Conservation (phyloP, 192 early-diverging fungal genomes). For the Backusella liffmaniae region DNA sequence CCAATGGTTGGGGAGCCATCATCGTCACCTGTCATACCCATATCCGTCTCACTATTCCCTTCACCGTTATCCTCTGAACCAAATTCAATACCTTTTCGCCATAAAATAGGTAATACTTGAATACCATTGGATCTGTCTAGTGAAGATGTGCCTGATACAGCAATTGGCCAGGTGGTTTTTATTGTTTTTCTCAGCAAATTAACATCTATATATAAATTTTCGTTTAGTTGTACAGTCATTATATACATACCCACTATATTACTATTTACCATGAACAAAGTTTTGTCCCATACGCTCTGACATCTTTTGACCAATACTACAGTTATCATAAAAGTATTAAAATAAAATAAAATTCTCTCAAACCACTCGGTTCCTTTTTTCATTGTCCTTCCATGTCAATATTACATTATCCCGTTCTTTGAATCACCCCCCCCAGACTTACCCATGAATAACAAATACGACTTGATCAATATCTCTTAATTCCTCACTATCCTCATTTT, state of each 20-base stretch:
- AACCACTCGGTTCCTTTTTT: background rate
- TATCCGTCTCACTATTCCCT: conserved; percentile 52
- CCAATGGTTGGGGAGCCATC: conserved; percentile 65
- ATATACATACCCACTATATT: background rate
- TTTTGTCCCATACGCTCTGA: conserved; percentile 54
- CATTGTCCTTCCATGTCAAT: background rate
- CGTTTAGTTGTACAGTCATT: background rate
- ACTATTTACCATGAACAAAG: conserved; percentile 49
- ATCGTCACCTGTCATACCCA: conserved; percentile 48
- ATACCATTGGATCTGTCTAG: conserved; percentile 42
- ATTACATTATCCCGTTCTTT: background rate
- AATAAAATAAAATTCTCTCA: background rate
- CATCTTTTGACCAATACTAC: conserved; percentile 78
- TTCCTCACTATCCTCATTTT: conserved; percentile 48
- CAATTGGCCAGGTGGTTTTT: conserved; percentile 47
- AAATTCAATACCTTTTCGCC: conserved; percentile 78
- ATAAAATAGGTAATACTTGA: conserved; percentile 82
- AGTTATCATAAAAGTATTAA: background rate
- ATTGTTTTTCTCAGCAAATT: conserved; percentile 67
- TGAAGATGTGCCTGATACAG: conserved; percentile 10
- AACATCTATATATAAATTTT: conserved; percentile 48
- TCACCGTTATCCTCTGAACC: conserved; percentile 54
- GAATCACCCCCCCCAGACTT: background rate
- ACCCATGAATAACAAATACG: conserved; percentile 80
- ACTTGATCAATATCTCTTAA: conserved; percentile 74